Base-by-base conservation (phyloP, 805 yeast genomes). In the Yamadazyma phyllophila region DNA sequence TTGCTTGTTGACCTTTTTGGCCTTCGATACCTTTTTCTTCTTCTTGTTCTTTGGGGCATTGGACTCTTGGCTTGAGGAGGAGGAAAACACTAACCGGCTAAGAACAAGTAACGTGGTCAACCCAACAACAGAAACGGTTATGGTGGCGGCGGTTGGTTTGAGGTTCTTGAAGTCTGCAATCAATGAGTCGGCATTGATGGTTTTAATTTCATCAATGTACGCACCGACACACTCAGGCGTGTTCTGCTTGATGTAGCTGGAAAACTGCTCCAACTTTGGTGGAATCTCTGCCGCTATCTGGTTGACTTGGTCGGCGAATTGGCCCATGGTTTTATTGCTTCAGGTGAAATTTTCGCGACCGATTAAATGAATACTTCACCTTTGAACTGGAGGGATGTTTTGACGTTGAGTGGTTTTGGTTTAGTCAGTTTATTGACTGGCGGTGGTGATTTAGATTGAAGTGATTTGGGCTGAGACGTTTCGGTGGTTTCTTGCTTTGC, bases 1-100 rank as follows among this genome's bases (percentile, higher is more conserved):
- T 35, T 66, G 62, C 45, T 55, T 56, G 52, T 71, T 71, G 39
- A 73, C 66, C 57, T 57, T 63, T 52, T 67, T 73, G 11, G 74
- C 74, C 54, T 63, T 67, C 30, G 67, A 54, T 24, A 60, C 53
- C 56, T 62, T 69, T 64, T 67, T 69, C 59, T 65, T 68, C 52
- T 61, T 59, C 48, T 59, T 57, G n/a, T 24, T 36, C 47, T 56
- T 53, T 46, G 45, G 51, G 43, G 53, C 53, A 7, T 39, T 4
- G 6, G 40, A 31, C 17, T 20, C 41, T 9, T 30, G 5, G 3
- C 6, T 20, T 6, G 24, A 20, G 24, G 38, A 26, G 16, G 48
- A 40, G 4, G 34, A 13, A 12, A 47, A 40, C 16, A 60, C 45
- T 2, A 61, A 43, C 33, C 52, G 50, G 6, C 60, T 51, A 5